These are phyloP conservation scores for Diaporthe vaccinii DNA, from an alignment of 2,329 filamentous ascomycete species.

Conservation along the genomic window DNA sequence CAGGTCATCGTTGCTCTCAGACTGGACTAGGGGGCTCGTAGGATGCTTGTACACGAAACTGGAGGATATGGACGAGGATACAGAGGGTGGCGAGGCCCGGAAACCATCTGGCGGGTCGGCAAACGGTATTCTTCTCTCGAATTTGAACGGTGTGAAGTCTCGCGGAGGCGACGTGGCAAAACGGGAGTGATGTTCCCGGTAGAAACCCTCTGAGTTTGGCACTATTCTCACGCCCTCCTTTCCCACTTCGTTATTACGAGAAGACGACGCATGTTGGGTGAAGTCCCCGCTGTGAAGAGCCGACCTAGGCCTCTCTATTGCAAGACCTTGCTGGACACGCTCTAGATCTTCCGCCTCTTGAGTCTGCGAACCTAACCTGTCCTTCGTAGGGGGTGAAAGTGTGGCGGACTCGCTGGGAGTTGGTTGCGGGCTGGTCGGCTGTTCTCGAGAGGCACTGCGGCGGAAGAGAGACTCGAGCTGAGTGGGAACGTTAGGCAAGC, in stretches of 20 bases:
- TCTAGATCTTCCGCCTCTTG: slow-evolving; percentile 54
- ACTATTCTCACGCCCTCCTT: slow-evolving; percentile 33
- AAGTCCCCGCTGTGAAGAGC: slow-evolving; percentile 78
- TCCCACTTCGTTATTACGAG: slow-evolving; percentile 45
- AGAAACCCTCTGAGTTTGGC: slow-evolving; percentile 37
- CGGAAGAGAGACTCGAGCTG: slow-evolving; percentile 59
- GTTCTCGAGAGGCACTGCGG: slow-evolving; percentile 51
- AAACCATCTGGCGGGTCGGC: slow-evolving; percentile 50
- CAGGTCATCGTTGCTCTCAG: slow-evolving; percentile 85
- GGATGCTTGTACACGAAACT: slow-evolving; percentile 89
- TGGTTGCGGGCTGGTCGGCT: slow-evolving; percentile 53
- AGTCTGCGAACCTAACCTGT: slow-evolving; percentile 51
- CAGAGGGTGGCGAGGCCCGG: slow-evolving; percentile 67
- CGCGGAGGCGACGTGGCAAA: slow-evolving; percentile 69
- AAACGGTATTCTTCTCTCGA: slow-evolving; percentile 50
- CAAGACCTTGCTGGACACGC: slow-evolving; percentile 66
- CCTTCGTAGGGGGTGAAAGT: slow-evolving; percentile 63
- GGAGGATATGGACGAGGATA: slow-evolving; percentile 80
- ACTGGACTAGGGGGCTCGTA: slow-evolving; percentile 92
- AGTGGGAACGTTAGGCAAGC: slow-evolving; percentile 38
- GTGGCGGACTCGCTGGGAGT: slow-evolving; percentile 53
- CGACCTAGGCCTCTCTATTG: slow-evolving; percentile 87
- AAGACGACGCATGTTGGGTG: slow-evolving; percentile 57
- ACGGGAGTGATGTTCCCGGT: slow-evolving; percentile 55
- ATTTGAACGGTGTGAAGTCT: slow-evolving; percentile 62